Base-by-base conservation (phyloP, 345 rosid genomes). In the Conringia planisiliqua region DNA sequence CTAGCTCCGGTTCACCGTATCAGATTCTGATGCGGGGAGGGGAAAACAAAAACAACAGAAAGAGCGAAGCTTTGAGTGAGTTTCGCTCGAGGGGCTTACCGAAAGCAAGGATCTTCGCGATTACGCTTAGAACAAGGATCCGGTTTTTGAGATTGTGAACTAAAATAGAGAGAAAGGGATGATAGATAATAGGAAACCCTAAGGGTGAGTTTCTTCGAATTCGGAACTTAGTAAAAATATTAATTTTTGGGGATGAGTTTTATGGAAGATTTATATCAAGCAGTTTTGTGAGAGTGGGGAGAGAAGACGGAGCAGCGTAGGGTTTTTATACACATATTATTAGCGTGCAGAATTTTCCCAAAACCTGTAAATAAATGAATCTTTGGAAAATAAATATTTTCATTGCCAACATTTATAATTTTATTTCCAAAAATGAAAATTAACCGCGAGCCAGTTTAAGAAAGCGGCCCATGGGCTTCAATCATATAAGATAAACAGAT, bases 151-250 rank as follows among this genome's bases (percentile, higher is more conserved):
- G 40, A 57, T 6, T 57, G 10, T 7, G 72, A 66, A 66, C 10
- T 46, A n/a, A 16, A 18, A 18, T 44, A 26, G 65, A 14, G 65
- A 12, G 20, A 24, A 62, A n/a, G 62, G 55, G n/a, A 38, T 0
- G 48, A 43, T n/a, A n/a, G n/a, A n/a, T n/a, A 11, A 48, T 48
- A 17, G 47, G 59, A 62, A 76, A 62, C 70, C 80, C 80, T 76
- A 76, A 51, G 13, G 12, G 29, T 13, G 70, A 52, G 62, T 18
- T 50, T 60, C 20, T 40, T 61, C 70, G 58, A 52, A 52, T 51
- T 69, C 42, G 5, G 35, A 43, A 8, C 38, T 74, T 47, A 30
- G 57, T 32, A 9, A 62, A 38, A 62, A 39, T 40, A 10, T 66
- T 10, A 3, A 3, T 29, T 50, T 6, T 62, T 18, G 12, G 6